These are phyloP conservation scores for Backusella macrospora DNA, from an alignment of 192 early-diverging fungal genomes.

Conservation along the genomic window DNA sequence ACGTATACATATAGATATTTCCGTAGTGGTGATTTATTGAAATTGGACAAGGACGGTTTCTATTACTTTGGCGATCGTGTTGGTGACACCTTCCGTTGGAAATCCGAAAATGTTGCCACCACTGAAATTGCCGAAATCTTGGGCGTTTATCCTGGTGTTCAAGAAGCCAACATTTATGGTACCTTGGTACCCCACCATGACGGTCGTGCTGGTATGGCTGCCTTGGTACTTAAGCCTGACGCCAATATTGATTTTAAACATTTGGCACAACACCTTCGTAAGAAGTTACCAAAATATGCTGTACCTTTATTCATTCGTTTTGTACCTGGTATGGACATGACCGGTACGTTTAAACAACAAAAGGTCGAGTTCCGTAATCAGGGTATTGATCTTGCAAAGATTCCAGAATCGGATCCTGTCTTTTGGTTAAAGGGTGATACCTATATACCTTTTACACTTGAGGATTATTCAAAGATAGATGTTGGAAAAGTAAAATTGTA, in stretches of 20 bases:
- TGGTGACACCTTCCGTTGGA: conserved; percentile 78
- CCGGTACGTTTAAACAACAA: conserved; percentile 56
- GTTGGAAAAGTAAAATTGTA: conserved; percentile 36
- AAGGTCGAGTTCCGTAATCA: conserved; percentile 51
- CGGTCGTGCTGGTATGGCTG: conserved; percentile 70
- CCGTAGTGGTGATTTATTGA: conserved; percentile 65
- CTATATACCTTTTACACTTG: conserved; percentile 46
- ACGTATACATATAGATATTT: conserved; percentile 31
- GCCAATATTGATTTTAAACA: conserved; percentile 42
- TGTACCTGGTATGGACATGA: conserved; percentile 50
- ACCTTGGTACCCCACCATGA: conserved; percentile 58
- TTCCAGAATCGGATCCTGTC: conserved; percentile 39
- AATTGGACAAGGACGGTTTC: conserved; percentile 51
- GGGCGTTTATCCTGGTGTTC: conserved; percentile 50
- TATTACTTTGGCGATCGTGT: conserved; percentile 70
- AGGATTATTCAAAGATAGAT: conserved; percentile 23
- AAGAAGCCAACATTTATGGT: conserved; percentile 68
- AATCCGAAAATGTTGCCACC: conserved; percentile 62
- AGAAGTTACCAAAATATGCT: conserved; percentile 62
- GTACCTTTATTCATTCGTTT: conserved; percentile 66
- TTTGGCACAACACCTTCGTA: conserved; percentile 38
- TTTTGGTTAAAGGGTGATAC: conserved; percentile 48
- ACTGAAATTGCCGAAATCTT: conserved; percentile 65
- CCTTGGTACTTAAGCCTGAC: conserved; percentile 50
- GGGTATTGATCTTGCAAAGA: conserved; percentile 45